Conservation (phyloP, 1,139 yeast species). For the Blastobotrys illinoisensis region DNA sequence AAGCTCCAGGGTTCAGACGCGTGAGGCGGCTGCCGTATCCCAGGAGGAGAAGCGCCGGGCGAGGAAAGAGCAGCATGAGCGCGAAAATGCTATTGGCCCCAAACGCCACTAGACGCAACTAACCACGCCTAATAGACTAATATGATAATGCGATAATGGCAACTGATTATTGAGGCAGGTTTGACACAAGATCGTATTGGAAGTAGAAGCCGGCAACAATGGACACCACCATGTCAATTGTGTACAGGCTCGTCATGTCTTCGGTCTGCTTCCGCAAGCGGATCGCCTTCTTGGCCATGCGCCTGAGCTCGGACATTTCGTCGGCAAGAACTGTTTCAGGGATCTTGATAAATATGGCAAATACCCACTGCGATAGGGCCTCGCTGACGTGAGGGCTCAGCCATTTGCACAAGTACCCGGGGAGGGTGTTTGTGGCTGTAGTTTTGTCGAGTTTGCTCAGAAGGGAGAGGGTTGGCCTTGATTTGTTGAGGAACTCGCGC, state of each 20-base stretch:
- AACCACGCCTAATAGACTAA: background rate
- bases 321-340: slow-evolving; percentile 36
- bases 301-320: slow-evolving; percentile 38
- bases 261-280: slow-evolving; percentile 18
- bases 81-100: slow-evolving; percentile 26
- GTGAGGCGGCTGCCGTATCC: slow-evolving; percentile 25
- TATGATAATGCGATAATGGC: background rate
- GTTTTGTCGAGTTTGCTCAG: background rate
- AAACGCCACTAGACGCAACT: too few species aligned
- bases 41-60: slow-evolving; percentile 23
- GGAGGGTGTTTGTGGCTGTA: background rate
- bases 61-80: slow-evolving; percentile 15
- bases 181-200: slow-evolving; percentile 32
- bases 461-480: background rate
- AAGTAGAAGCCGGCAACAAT: slow-evolving; percentile 31
- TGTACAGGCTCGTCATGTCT: background rate
- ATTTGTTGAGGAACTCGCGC: slow-evolving; percentile 15
- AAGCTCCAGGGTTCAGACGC: slow-evolving; percentile 22
- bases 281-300: slow-evolving; percentile 37
- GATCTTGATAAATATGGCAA: slow-evolving; percentile 34
- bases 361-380: slow-evolving; percentile 35
- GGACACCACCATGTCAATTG: slow-evolving; percentile 10
- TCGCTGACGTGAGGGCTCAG: slow-evolving; percentile 16
- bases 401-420: slow-evolving; percentile 23
- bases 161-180: background rate